Percentiles rank a stretch among this genome's conserved stretches.
Conservation (phyloP, 371 early-diverging fungal species). For the Mucor sp. region DNA sequence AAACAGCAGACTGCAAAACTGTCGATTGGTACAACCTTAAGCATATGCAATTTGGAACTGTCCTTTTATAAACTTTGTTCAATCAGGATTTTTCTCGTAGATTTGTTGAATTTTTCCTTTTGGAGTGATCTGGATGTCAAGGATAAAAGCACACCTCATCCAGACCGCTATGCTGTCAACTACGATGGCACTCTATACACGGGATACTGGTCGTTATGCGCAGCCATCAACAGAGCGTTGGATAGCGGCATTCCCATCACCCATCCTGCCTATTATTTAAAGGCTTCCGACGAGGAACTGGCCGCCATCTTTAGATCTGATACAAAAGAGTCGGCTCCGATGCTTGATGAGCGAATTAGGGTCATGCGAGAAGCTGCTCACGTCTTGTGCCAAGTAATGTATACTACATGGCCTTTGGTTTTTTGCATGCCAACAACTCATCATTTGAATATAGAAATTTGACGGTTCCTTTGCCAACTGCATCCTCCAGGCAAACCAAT, state of each 20-base stretch:
- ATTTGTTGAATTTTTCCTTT: constrained; percentile 90
- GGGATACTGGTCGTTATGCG: constrained; percentile 90
- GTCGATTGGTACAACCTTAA: constrained; percentile 61
- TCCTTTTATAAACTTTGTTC: not conserved
- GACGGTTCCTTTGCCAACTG: constrained; percentile 71
- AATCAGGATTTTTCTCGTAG: constrained; percentile 81
- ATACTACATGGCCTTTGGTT: too few species aligned
- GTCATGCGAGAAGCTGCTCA: constrained; percentile 73
- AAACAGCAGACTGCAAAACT: constrained; percentile 54
- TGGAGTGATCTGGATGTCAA: constrained; percentile 69
- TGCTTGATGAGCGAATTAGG: constrained; percentile 63
- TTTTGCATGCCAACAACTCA: too few species aligned
- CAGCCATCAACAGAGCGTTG: constrained; percentile 76
- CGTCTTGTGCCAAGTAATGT: constrained; percentile 60
- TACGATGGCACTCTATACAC: constrained; percentile 65
- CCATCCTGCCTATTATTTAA: constrained; percentile 54
- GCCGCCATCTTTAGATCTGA: constrained; percentile 67
- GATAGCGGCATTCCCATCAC: constrained; percentile 68
- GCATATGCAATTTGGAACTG: not conserved
- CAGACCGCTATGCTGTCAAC: constrained; percentile 65
- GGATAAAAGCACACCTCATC: constrained; percentile 53
- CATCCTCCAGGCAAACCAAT: constrained; percentile 53
- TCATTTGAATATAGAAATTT: constrained; percentile 49
- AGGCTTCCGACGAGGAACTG: constrained; percentile 46
- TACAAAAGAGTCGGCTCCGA: constrained; percentile 63